Conservation (phyloP, 2,329 filamentous ascomycete genomes). For the Penicillium sp. region DNA sequence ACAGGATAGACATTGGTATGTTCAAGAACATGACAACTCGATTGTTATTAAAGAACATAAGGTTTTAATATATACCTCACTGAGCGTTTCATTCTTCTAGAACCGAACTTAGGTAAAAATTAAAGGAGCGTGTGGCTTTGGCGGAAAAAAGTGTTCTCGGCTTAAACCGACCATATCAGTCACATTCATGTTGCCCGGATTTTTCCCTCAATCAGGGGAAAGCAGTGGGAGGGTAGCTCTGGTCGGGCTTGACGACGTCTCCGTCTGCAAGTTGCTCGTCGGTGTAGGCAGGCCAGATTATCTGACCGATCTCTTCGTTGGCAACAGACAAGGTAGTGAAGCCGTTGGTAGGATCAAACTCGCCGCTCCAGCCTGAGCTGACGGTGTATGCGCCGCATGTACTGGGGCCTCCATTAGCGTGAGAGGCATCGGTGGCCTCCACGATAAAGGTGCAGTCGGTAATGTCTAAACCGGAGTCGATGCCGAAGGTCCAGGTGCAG, state of each 20-base stretch:
- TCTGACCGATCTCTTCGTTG: neutral
- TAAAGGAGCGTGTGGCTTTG: neutral
- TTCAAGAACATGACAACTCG: neutral
- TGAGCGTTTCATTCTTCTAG: neutral
- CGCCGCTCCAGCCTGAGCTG: conserved; percentile 53
- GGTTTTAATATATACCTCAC: neutral
- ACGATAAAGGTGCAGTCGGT: neutral
- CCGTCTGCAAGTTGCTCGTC: neutral
- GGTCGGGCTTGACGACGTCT: neutral
- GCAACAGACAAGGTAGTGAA: conserved; percentile 54
- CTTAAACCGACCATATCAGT: neutral
- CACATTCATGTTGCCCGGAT: neutral
- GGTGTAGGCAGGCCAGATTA: neutral
- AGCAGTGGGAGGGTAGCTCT: neutral
- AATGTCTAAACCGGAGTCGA: neutral
- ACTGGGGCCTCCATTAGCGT: neutral
- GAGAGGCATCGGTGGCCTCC: neutral
- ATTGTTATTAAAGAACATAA: neutral
- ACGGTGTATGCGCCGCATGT: conserved; percentile 50
- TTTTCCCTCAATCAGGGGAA: neutral
- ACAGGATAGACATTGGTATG: neutral
- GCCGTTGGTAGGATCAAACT: conserved; percentile 51
- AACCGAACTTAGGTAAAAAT: neutral
- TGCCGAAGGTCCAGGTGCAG: neutral
- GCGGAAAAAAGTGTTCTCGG: too few species aligned